Base-by-base conservation (phyloP, 106 monocot genomes). In the Hemerocallis citrina region DNA sequence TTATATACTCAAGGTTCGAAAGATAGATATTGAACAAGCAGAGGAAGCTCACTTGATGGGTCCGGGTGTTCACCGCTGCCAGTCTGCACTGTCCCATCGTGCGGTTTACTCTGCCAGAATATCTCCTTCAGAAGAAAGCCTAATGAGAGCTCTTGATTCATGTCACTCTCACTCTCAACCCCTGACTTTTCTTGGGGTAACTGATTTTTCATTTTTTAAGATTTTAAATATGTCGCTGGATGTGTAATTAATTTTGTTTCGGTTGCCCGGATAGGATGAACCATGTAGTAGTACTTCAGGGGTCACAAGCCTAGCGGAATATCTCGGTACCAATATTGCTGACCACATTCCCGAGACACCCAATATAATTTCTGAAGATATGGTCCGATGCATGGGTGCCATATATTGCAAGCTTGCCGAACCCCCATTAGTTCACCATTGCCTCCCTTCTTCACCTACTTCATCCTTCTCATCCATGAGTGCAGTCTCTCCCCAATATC, bases 91-190 rank as follows among this genome's bases (percentile, higher is more conserved):
- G 15, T 85, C 89, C 20, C 79, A 85, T 28, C 75, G 72, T 2
- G 69, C 77, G n/a, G 46, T 79, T 57, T 83, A 76, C 67, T 86
- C 82, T 12, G 51, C 74, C 2, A 74, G 72, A 47, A 75, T 81
- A 42, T 85, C 83, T n/a, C 74, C 83, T 24, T 68, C 77, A 1
- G 67, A 74, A 39, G 79, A 71, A 24, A 71, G 58, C 56, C 61
- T 80, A 5, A 75, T 81, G 13, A 80, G 77, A 65, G 81, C 78
- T 50, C 55, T 93, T 34, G 63, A 70, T 15, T 71, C 73, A n/a
- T 81, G 59, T 38, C 75, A 93, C 58, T 93, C 92, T 25, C 75
- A 93, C 52, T 93, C 88, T 25, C 84, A 92, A 68, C 87, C 92
- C 60, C 75, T 92, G 34, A 80, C 81, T 35, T 84, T 68, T 35